Conservation (phyloP, 371 early-diverging fungal genomes). For the Quaeritorhiza haematococci region DNA sequence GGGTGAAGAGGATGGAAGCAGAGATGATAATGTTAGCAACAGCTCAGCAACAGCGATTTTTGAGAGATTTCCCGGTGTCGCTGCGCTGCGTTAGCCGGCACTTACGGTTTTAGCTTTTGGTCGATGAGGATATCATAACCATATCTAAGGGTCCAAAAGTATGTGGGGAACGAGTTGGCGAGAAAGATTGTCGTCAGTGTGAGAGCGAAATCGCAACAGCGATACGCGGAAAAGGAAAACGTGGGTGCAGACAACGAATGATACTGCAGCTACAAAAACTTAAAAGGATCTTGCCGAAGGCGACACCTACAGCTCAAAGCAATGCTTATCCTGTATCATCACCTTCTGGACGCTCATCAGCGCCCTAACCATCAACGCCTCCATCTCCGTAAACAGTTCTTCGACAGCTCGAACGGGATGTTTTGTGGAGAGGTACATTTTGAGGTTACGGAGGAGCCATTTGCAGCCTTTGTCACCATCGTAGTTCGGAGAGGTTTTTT, state of each 20-base stretch:
- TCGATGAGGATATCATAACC: slow-evolving; percentile 59
- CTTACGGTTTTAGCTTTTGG: slow-evolving; percentile 46
- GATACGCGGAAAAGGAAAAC: no score
- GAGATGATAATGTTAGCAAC: neutral
- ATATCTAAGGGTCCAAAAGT: slow-evolving; percentile 20
- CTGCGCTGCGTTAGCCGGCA: neutral
- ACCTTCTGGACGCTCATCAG: slow-evolving; percentile 52
- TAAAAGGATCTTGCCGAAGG: neutral
- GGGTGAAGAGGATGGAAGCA: neutral
- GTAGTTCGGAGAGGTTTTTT: slow-evolving; percentile 53
- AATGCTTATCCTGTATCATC: slow-evolving; percentile 59
- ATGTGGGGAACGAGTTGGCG: no score
- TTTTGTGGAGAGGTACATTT: slow-evolving; percentile 37
- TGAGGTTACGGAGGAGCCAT: slow-evolving; percentile 53
- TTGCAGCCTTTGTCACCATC: slow-evolving; percentile 50
- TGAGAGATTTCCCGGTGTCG: no score
- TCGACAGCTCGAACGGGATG: slow-evolving; percentile 36
- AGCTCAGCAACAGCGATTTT: neutral
- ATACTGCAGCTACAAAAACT: neutral
- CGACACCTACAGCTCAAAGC: slow-evolving; percentile 46
- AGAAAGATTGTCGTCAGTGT: no score
- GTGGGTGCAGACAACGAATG: no score
- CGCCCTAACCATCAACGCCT: slow-evolving; percentile 47
- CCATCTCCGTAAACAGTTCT: slow-evolving; percentile 51
- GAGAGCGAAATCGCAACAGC: no score